phyloP scores from a whole-genome alignment of 208 protist genomes.

The Trypanosoma caninum region DNA sequence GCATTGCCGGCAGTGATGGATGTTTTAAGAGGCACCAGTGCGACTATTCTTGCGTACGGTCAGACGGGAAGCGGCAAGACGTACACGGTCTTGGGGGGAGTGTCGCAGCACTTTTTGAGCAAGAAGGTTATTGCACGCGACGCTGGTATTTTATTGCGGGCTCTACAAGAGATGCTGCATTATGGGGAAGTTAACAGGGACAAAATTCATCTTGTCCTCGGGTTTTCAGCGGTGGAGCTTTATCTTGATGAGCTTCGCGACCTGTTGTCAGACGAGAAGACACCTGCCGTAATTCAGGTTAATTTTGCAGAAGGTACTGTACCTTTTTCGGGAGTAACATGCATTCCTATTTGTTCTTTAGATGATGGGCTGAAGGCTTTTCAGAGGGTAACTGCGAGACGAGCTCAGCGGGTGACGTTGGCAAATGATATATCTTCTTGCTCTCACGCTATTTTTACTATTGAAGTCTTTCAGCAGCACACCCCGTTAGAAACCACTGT shows the following conservation, averaged over 20 bases:
- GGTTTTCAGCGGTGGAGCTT: conserved; percentile 84
- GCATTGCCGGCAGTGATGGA: conserved; percentile 79
- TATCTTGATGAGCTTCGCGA: conserved; percentile 89
- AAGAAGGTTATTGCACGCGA: conserved; percentile 74
- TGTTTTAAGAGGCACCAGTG: conserved; percentile 78
- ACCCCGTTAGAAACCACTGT: conserved; percentile 34
- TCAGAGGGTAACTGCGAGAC: conserved; percentile 64
- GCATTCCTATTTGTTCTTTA: conserved; percentile 61
- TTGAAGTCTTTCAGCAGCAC: conserved; percentile 79
- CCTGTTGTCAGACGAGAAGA: conserved; percentile 57
- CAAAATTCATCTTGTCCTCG: conserved; percentile 72
- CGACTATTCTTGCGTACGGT: conserved; percentile 83
- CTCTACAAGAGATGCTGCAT: conserved; percentile 80
- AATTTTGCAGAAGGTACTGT: conserved; percentile 68
- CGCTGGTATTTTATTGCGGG: conserved; percentile 88
- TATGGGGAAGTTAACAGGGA: conserved; percentile 43
- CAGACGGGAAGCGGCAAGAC: conserved; percentile 93
- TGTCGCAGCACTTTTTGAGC: conserved; percentile 57
- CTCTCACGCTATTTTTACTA: conserved; percentile 90
- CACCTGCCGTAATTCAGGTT: conserved; percentile 26
- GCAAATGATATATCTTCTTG: conserved; percentile 87
- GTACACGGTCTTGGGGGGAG: conserved; percentile 76
- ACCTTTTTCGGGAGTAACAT: conserved; percentile 58
- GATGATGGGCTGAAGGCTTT: conserved; percentile 69
- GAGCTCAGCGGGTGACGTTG: conserved; percentile 68